Evolutionary conservation across 1,284 basidiomycete genomes (phyloP), one percentile per base, ranked within the genome.

Genomic region (Irpex rosettiformis): DNA sequence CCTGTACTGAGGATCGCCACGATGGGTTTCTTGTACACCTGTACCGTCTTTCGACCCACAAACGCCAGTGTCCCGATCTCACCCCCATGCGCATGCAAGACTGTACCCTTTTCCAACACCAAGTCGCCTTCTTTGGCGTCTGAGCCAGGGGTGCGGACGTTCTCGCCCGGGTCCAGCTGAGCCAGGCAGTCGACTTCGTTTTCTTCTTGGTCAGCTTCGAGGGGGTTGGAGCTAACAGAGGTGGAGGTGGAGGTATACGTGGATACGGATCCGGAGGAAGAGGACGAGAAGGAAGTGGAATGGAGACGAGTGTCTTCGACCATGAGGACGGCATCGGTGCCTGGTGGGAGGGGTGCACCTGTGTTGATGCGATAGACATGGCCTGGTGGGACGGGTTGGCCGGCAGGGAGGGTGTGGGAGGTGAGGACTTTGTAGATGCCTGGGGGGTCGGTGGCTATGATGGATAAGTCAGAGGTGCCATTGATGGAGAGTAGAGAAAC

Each of bases 21-120:
- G 0, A 84, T 73, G 0, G 93, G 93, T 65, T 88, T 90, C 55
- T 77, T 81, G 63, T 81, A 79, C 2, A 92, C 89, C 4, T 75
- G 71, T 54, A 91, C 91, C 78, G 85, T 78, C 65, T 78, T 83
- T 52, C 83, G 74, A 5, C 92, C 92, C 3, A 96, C 83, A 66
- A 94, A 94, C 2, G 85, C 81, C 18, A 95, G 70, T 1, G 93
- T 89, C 3, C 93, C 93, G n/a, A 95, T 80, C 68, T 96, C 93
- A 1, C 93, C 93, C 2, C 93, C 93, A 4, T 81, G 74, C 49
- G 81, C 80, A 16, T 76, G 77, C 21, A 96, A 74, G 25, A 84
- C 71, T 22, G 86, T 82, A 0, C 88, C 87, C 53, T 78, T 78
- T 47, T 78, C 77, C 58, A 94, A 70, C 13, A 91, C 91, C 16